Percentiles rank a stretch among this genome's conserved stretches.
Conservation (phyloP, 148 eudicot species). For the Rhododendron ovatum region DNA sequence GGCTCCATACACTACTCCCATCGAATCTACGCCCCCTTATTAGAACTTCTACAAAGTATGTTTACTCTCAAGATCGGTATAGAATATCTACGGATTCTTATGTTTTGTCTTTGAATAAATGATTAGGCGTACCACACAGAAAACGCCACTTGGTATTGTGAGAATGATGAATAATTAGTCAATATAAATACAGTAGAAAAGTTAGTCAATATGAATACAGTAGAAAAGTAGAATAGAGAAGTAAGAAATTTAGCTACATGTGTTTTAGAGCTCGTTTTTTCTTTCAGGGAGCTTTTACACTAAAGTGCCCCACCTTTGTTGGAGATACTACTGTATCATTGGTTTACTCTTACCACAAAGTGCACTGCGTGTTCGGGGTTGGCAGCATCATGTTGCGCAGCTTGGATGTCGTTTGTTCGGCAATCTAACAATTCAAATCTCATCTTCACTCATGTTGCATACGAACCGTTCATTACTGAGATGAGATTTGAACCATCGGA, state of each 20-base stretch:
- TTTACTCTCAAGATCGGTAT: too few relatives aligned
- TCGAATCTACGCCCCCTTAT: too few relatives aligned
- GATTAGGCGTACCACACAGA: too few relatives aligned
- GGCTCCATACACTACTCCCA: too few relatives aligned
- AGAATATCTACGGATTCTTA: too few relatives aligned
- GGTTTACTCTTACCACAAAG: neutral
- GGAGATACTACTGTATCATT: neutral
- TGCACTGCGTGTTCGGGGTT: neutral
- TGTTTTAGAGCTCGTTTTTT: neutral
- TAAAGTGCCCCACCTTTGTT: neutral
- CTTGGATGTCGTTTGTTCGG: too few relatives aligned
- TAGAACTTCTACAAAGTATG: too few relatives aligned
- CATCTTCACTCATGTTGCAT: too few relatives aligned
- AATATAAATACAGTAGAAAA: neutral
- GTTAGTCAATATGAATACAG: neutral
- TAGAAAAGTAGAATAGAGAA: neutral
- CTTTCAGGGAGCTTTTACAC: neutral
- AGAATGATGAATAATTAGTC: neutral
- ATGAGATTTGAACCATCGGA: too few relatives aligned
- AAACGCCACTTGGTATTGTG: neutral
- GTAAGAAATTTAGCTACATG: neutral
- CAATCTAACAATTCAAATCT: too few relatives aligned
- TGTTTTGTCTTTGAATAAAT: neutral
- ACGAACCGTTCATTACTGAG: too few relatives aligned
- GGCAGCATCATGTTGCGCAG: too few relatives aligned